Conservation (phyloP, 2,329 filamentous ascomycete genomes). For the Lasiodiplodia citricola region DNA sequence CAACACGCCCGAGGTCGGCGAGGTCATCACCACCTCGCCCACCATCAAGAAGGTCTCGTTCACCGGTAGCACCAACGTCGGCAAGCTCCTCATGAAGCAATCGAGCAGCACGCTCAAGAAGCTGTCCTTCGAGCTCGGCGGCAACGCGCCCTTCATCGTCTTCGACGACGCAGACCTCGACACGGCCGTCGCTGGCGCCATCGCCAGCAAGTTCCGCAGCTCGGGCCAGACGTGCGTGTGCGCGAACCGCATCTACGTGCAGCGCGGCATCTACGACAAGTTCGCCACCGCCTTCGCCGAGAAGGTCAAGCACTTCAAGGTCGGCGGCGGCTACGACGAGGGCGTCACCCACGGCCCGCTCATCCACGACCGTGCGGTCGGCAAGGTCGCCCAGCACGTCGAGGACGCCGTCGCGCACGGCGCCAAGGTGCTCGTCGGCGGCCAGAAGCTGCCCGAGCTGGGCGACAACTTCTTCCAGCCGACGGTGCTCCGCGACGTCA, state of each 20-base stretch:
- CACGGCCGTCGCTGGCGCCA: slow-evolving; percentile 78
- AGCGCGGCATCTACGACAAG: slow-evolving; percentile 76
- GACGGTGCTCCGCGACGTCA: slow-evolving; percentile 89
- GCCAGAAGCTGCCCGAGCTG: slow-evolving; percentile 69
- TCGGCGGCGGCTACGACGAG: slow-evolving; percentile 74
- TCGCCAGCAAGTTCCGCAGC: slow-evolving; percentile 89
- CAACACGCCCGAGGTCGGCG: slow-evolving; percentile 81
- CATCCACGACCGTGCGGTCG: slow-evolving; percentile 81
- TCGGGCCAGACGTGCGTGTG: slow-evolving; percentile 94
- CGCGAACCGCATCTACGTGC: slow-evolving; percentile 79
- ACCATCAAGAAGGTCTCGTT: slow-evolving; percentile 90
- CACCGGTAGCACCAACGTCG: slow-evolving; percentile 74
- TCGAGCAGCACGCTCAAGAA: slow-evolving; percentile 83
- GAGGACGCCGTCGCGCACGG: slow-evolving; percentile 79
- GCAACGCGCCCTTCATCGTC: slow-evolving; percentile 95
- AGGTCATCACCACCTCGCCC: slow-evolving; percentile 75
- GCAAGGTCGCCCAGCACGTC: slow-evolving; percentile 81
- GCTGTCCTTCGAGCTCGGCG: slow-evolving; percentile 87
- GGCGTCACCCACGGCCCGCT: slow-evolving; percentile 79
- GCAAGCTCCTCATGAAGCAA: slow-evolving; percentile 87
- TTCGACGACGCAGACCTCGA: slow-evolving; percentile 95
- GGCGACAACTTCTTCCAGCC: slow-evolving; percentile 88
- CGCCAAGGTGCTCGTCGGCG: slow-evolving; percentile 75
- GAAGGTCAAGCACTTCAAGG: slow-evolving; percentile 75
- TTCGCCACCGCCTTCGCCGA: slow-evolving; percentile 73